Conservation (phyloP, 2,329 filamentous ascomycete genomes). For the Periconia sp. region DNA sequence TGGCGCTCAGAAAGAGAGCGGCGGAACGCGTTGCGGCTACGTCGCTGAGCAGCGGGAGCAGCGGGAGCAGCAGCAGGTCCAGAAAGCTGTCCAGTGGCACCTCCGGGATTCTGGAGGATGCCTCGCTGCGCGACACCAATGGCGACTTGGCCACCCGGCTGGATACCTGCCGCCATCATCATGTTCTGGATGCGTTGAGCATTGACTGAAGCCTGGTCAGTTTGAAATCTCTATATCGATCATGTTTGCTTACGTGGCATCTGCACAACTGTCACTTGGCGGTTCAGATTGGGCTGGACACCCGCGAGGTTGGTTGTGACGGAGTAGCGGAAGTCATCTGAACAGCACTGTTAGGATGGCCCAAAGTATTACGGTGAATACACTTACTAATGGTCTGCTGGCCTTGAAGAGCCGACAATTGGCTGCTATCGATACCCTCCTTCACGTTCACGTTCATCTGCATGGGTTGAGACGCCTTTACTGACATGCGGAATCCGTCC, state of each 20-base stretch:
- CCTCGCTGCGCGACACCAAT: slow-evolving; percentile 44
- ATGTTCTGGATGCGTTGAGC: slow-evolving; percentile 42
- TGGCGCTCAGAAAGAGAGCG: slow-evolving; percentile 28
- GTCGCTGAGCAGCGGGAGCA: slow-evolving; percentile 21
- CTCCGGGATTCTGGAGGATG: slow-evolving; percentile 44
- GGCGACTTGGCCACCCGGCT: slow-evolving; percentile 37
- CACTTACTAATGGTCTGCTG: slow-evolving; percentile 36
- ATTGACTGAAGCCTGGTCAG: slow-evolving; percentile 37
- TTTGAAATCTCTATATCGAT: not conserved
- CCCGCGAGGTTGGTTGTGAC: slow-evolving; percentile 41
- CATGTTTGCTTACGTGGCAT: slow-evolving; percentile 37
- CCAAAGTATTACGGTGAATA: not conserved
- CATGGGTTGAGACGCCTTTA: slow-evolving; percentile 43
- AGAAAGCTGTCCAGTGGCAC: slow-evolving; percentile 38
- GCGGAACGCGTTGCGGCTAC: slow-evolving; percentile 32
- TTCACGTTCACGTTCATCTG: slow-evolving; percentile 44
- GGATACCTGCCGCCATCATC: slow-evolving; percentile 41
- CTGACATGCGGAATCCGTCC: slow-evolving; percentile 46
- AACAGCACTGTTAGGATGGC: not conserved
- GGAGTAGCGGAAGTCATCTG: slow-evolving; percentile 45
- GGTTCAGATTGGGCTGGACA: slow-evolving; percentile 41
- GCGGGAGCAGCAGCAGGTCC: slow-evolving; percentile 22
- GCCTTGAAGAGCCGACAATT: slow-evolving; percentile 41
- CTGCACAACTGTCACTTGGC: slow-evolving; percentile 44
- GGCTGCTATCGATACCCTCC: slow-evolving; percentile 39